Evolutionary conservation across 176 grass and related monocot species (phyloP).

Genomic region (Hordeum vulgare): MorexV3_pseudomolecules_assembly NC_058518.1:506081977-506082476

Average conservation of each 20-base stretch:
- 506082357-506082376: not conserved
- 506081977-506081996: conserved; percentile 53
- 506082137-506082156: not conserved
- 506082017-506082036: conserved; percentile 79
- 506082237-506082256: not conserved
- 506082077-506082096: conserved; percentile 52
- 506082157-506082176: not conserved
- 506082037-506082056: conserved; percentile 84
- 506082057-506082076: conserved; percentile 61
- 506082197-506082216: not conserved
- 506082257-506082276: not conserved
- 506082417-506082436: no score
- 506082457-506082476: no score
- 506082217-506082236: not conserved
- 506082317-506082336: not conserved
- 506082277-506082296: not conserved
- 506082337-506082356: not conserved
- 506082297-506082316: not conserved
- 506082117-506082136: not conserved
- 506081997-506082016: conserved; percentile 69
- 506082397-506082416: no score
- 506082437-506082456: no score
- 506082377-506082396: no score
- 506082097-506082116: conserved; percentile 44
- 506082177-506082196: not conserved